Evolutionary conservation across 495 filamentous ascomycete species (phyloP), one percentile per base, ranked within the genome.

Genomic region (Talaromyces adpressus): DNA sequence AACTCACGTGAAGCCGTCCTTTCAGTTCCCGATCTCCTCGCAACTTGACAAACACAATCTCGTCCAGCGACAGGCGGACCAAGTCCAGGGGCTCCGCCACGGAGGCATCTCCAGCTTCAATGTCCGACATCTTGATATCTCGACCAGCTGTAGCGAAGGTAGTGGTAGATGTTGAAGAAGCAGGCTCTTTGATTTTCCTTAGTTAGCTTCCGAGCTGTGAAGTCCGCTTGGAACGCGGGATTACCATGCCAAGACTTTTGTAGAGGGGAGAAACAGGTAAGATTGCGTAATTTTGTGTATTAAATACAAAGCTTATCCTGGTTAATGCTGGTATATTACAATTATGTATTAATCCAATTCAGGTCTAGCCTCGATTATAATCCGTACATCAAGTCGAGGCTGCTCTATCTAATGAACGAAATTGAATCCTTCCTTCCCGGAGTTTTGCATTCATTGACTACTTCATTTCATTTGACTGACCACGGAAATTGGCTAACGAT

Each of bases 1-100:
- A 59, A 77, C 88, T 65, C 79, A 97, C 94, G 76, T 98, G 94
- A 70, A 98, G 82, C 61, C 92, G 85, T 61, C 94, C 94, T 79
- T 96, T 94, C 63, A 99, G 82, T 74, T 99, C 95, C 57, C 94
- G 87, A 74, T 98, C 94, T 62, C 94, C 94, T 67, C 94, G 82
- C 34, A 99, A 79, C 83, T 97, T 98, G 65, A 99, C 93, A 76
- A 96, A 96, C 29, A 99, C 94, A 53, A 93, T 85, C 73, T 99
- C 95, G 72, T 97, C 92, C 16, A 99, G 82, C 64, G 90, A 92
- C 56, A 99, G 84, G 58, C 92, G 90, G 63, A 99, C 94, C 16
- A 99, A 86, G 73, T 98, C 95, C 65, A 99, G 87, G 54, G 93
- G 93, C 76, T 96, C 93, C 3, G 90, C 87, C 41, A 91, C 89